Evolutionary conservation across 176 grass and related monocot genomes (phyloP).

Genomic region (Oryza punctata): DNA sequence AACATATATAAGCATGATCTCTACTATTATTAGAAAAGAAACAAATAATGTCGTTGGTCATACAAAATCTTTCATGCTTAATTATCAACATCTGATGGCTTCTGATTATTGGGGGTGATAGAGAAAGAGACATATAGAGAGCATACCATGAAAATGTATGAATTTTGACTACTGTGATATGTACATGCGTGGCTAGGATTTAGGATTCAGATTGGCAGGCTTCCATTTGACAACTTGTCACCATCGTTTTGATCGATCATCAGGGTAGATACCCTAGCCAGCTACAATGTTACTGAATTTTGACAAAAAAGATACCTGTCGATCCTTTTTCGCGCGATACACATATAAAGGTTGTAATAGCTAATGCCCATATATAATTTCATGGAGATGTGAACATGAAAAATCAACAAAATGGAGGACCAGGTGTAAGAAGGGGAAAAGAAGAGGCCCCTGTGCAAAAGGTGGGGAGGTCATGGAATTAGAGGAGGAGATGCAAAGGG

Average conservation of each 20-base stretch:
- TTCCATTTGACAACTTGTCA: constrained; percentile 37
- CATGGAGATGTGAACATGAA: neutral
- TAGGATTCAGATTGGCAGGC: constrained; percentile 25
- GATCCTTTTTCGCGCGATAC: neutral
- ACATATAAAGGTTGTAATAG: neutral
- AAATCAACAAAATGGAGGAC: constrained; percentile 27
- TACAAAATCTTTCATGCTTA: neutral
- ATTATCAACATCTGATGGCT: neutral
- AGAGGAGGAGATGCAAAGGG: constrained; percentile 40
- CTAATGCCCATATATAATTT: constrained; percentile 8
- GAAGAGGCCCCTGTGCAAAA: constrained; percentile 22
- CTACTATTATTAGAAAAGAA: neutral
- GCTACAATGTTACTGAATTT: constrained; percentile 20
- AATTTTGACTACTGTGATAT: neutral
- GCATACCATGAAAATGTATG: neutral
- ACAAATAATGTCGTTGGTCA: neutral
- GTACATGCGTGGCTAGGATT: constrained; percentile 23
- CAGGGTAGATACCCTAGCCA: constrained; percentile 17
- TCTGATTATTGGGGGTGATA: no score
- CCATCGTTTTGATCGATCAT: constrained; percentile 11
- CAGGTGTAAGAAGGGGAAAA: constrained; percentile 34
- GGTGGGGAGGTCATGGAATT: constrained; percentile 19
- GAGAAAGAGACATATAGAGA: neutral
- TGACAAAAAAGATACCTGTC: constrained; percentile 16
- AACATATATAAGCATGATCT: neutral